phyloP scores from a whole-genome alignment of 2,329 filamentous ascomycete species.

The Fusarium zealandicum region DNA sequence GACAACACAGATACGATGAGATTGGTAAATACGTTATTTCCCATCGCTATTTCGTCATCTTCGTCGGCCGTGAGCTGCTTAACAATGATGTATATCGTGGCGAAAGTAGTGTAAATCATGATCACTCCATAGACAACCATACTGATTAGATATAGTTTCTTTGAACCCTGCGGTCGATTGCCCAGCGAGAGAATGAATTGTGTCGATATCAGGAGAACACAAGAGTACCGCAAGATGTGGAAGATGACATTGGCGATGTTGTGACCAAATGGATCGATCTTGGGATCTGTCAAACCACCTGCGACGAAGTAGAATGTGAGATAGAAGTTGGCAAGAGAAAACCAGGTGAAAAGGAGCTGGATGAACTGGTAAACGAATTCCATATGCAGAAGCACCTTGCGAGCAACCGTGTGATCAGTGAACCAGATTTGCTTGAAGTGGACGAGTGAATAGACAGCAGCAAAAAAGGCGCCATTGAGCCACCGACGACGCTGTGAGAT shows the following conservation, averaged over 20 bases:
- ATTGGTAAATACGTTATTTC: slow-evolving; percentile 93
- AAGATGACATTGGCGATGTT: slow-evolving; percentile 86
- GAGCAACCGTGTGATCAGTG: slow-evolving; percentile 88
- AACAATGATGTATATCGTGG: slow-evolving; percentile 86
- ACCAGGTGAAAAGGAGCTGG: slow-evolving; percentile 93
- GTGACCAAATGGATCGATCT: slow-evolving; percentile 90
- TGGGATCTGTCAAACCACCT: slow-evolving; percentile 81
- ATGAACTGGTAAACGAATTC: slow-evolving; percentile 97
- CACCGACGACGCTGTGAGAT: slow-evolving; percentile 95
- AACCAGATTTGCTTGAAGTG: slow-evolving; percentile 93
- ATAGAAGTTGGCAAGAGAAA: slow-evolving; percentile 98
- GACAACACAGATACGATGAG: slow-evolving; percentile 88
- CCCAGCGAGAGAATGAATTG: slow-evolving; percentile 98
- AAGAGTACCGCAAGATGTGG: slow-evolving; percentile 82
- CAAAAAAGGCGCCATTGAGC: slow-evolving; percentile 99
- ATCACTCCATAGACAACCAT: slow-evolving; percentile 93
- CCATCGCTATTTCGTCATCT: slow-evolving; percentile 63
- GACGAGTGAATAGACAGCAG: slow-evolving; percentile 94
- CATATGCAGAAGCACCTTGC: slow-evolving; percentile 91
- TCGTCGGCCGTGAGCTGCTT: slow-evolving; percentile 68
- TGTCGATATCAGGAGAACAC: slow-evolving; percentile 85
- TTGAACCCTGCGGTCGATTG: slow-evolving; percentile 93
- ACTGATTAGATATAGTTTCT: slow-evolving; percentile 84
- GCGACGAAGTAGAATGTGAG: slow-evolving; percentile 98
- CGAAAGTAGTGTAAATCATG: slow-evolving; percentile 95